Evolutionary conservation across 2,329 filamentous ascomycete genomes (phyloP).

Genomic region (Fusarium liriodendri): DNA sequence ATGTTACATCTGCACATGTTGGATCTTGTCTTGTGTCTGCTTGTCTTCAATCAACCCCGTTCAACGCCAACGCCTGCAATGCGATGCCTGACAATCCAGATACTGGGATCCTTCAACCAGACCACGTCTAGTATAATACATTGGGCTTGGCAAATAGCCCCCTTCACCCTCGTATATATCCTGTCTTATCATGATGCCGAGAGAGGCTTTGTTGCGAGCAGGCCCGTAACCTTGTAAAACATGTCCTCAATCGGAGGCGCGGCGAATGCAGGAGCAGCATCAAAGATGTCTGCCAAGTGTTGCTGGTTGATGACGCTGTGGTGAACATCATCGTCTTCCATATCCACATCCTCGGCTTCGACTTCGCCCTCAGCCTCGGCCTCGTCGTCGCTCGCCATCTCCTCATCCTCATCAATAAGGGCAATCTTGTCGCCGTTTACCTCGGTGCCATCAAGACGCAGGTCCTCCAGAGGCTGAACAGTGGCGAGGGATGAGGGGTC

Average conservation of each 20-base stretch:
- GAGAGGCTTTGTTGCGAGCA: conserved; percentile 68
- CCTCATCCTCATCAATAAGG: conserved; percentile 55
- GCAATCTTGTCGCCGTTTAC: conserved; percentile 41
- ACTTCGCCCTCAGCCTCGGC: conserved; percentile 50
- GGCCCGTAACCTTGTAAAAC: conserved; percentile 76
- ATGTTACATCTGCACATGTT: conserved; percentile 5
- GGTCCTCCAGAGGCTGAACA: conserved; percentile 66
- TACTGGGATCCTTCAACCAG: conserved; percentile 18
- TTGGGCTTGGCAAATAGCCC: conserved; percentile 15
- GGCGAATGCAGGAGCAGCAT: conserved; percentile 74
- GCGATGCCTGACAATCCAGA: conserved; percentile 18
- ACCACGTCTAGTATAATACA: conserved; percentile 35
- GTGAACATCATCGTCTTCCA: conserved; percentile 62
- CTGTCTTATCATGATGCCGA: conserved; percentile 36
- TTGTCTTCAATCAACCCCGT: conserved; percentile 21
- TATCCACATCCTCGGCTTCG: conserved; percentile 58
- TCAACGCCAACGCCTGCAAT: conserved; percentile 29
- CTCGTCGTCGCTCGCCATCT: conserved; percentile 57
- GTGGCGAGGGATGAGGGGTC: conserved; percentile 63
- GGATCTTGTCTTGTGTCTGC: not conserved
- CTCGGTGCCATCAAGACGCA: conserved; percentile 58
- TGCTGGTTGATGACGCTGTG: conserved; percentile 74
- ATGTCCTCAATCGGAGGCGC: conserved; percentile 79
- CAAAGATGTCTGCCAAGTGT: conserved; percentile 76
- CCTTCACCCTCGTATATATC: conserved; percentile 26